phyloP scores from a whole-genome alignment of 2,329 filamentous ascomycete genomes.

The Aurifilum marmelostoma region DNA sequence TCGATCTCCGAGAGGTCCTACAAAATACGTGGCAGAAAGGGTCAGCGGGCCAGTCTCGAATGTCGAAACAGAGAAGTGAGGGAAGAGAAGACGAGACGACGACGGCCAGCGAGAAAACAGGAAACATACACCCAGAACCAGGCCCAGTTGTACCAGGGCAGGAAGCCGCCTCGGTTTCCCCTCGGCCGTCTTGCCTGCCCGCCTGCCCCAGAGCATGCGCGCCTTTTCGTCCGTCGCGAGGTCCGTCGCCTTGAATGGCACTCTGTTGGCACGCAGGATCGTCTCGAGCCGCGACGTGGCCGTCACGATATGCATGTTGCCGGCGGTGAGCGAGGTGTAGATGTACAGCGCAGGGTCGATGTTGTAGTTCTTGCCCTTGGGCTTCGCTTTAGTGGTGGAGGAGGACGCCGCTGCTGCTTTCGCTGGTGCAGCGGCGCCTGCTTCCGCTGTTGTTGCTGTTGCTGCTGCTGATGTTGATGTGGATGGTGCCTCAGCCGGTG shows the following conservation, averaged over 20 bases:
- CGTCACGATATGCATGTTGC: conserved; percentile 94
- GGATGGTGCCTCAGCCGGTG: conserved; percentile 1
- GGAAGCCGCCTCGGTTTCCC: conserved; percentile 78
- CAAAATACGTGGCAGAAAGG: conserved; percentile 2
- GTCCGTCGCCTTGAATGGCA: conserved; percentile 92
- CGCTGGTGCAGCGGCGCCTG: not conserved
- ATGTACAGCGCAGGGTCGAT: conserved; percentile 81
- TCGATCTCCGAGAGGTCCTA: conserved; percentile 93
- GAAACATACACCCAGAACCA: conserved; percentile 79
- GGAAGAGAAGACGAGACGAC: conserved; percentile 3
- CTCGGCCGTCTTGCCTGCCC: conserved; percentile 70
- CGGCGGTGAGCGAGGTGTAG: conserved; percentile 93
- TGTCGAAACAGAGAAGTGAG: not conserved
- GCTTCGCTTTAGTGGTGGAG: conserved; percentile 26
- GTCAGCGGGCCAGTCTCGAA: not conserved
- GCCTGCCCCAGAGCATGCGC: conserved; percentile 83
- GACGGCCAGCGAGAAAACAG: not conserved
- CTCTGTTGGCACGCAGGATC: conserved; percentile 90
- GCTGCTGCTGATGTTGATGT: not conserved
- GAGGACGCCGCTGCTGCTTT: conserved; percentile 11
- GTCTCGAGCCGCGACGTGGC: conserved; percentile 95
- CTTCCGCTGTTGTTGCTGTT: conserved; percentile 2
- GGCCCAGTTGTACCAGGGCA: conserved; percentile 82
- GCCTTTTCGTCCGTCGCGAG: conserved; percentile 88
- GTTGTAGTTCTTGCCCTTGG: conserved; percentile 47